phyloP scores from a whole-genome alignment of 2,329 filamentous ascomycete genomes.

The Pyrenochaeta sp. region DNA sequence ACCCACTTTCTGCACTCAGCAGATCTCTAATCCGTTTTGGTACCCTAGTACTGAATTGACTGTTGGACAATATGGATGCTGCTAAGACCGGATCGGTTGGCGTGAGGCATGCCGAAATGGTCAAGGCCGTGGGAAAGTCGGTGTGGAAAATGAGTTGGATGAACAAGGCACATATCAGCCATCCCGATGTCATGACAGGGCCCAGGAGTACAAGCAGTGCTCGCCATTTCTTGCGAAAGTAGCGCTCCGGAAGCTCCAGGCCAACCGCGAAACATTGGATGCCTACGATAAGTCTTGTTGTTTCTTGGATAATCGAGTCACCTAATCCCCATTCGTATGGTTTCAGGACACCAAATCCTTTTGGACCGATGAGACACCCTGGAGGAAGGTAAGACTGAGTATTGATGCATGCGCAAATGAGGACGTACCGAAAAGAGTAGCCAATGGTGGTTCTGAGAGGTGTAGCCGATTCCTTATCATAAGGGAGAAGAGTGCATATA shows the following conservation, averaged over 20 bases:
- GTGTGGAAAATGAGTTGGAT: slow-evolving; percentile 57
- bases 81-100: slow-evolving; percentile 66
- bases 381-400: too few relatives aligned
- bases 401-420: background rate
- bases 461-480: slow-evolving; percentile 58
- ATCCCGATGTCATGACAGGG: slow-evolving; percentile 60
- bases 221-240: slow-evolving; percentile 60
- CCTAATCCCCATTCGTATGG: slow-evolving; percentile 53
- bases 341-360: slow-evolving; percentile 47
- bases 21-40: slow-evolving; percentile 61
- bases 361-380: slow-evolving; percentile 54
- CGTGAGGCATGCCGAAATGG: slow-evolving; percentile 63
- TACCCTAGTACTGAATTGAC: slow-evolving; percentile 60
- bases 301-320: slow-evolving; percentile 51
- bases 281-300: slow-evolving; percentile 56
- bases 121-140: slow-evolving; percentile 55
- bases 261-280: slow-evolving; percentile 51
- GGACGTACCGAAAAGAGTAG: slow-evolving; percentile 52
- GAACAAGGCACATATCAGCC: slow-evolving; percentile 57
- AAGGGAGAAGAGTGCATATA: slow-evolving; percentile 55
- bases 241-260: slow-evolving; percentile 51
- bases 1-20: slow-evolving; percentile 62
- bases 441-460: slow-evolving; percentile 58
- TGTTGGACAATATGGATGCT: slow-evolving; percentile 61
- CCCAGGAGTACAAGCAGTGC: slow-evolving; percentile 59